Conservation (phyloP, 108 stramenopile species). For the Phaeodactylum tricornutum region DNA sequence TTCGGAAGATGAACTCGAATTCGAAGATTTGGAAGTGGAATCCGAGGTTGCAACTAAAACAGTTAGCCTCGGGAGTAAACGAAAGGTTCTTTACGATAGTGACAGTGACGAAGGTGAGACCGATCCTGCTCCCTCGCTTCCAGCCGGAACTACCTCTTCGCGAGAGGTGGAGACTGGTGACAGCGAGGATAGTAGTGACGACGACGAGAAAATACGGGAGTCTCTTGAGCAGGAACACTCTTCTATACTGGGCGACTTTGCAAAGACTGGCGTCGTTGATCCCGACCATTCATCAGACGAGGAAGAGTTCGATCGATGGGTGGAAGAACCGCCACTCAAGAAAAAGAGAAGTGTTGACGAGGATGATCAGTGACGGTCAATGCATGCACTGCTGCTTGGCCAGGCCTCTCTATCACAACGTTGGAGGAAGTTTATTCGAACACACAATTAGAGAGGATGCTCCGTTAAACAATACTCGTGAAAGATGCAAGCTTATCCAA, state of each 20-base stretch:
- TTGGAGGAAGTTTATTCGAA: no score
- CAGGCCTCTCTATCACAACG: no score
- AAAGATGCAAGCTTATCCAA: no score
- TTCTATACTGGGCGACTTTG: background rate
- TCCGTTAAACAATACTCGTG: no score
- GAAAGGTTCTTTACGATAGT: no score
- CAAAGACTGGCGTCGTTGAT: background rate
- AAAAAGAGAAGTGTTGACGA: background rate
- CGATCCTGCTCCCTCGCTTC: background rate
- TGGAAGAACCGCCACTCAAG: slow-evolving; percentile 1
- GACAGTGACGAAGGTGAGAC: background rate
- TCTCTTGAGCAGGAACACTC: background rate
- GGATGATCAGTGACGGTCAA: no score
- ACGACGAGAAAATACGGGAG: background rate
- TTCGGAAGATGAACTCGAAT: slow-evolving; percentile 6
- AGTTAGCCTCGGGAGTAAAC: no score
- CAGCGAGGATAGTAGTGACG: background rate
- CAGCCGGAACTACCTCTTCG: background rate
- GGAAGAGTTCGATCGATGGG: no score
- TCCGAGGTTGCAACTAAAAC: background rate
- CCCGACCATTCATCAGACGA: no score
- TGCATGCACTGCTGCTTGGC: no score
- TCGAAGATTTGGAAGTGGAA: slow-evolving; percentile 1
- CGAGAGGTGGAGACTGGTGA: background rate
- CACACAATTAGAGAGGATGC: no score